Conservation (phyloP, 345 rosid genomes). For the Excoecaria cochinchinensis region DNA sequence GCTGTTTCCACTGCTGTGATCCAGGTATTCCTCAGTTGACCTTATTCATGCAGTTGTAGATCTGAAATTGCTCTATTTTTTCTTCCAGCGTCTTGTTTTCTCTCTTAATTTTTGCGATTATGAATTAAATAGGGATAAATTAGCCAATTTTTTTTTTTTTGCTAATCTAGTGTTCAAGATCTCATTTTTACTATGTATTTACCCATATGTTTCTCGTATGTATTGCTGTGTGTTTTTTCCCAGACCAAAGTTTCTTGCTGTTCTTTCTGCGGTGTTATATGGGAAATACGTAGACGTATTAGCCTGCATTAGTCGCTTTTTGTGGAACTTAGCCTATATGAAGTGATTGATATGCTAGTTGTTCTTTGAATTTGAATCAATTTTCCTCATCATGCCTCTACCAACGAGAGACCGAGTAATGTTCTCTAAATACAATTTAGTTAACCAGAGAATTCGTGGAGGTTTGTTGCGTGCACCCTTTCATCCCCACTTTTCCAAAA, state of each 20-base stretch:
- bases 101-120: not conserved
- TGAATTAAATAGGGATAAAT: not conserved
- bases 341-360: no score
- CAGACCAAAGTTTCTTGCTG: not conserved
- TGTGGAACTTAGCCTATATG: not conserved
- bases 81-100: not conserved
- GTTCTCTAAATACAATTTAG: no score
- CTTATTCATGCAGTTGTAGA: not conserved
- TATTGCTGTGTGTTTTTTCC: not conserved
- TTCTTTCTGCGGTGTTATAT: not conserved
- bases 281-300: not conserved
- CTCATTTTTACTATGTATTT: no score
- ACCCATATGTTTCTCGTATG: not conserved
- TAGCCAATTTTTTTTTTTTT: no score
- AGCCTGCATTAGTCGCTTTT: not conserved
- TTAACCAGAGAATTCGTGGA: no score
- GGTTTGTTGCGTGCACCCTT: no score
- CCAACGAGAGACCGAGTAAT: no score
- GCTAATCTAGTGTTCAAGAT: no score
- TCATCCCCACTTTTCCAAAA: no score
- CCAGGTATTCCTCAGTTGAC: conserved; percentile 48
- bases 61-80: not conserved
- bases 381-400: not conserved
- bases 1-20: conserved; percentile 79
- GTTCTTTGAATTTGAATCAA: no score